phyloP scores from a whole-genome alignment of 768 basidiomycete species.

The Mycena kentingensis region DNA sequence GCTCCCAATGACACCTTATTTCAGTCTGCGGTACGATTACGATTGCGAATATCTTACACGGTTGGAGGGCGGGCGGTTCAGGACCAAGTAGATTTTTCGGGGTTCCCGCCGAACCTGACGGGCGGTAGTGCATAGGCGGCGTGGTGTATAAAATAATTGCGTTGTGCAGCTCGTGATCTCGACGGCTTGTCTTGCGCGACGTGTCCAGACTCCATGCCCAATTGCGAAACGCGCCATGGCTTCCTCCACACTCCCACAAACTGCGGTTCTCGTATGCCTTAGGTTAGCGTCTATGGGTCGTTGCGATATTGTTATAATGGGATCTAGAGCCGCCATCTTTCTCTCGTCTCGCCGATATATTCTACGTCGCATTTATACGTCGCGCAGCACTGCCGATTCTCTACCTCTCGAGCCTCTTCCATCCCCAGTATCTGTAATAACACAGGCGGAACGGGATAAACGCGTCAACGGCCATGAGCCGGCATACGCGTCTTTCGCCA shows the following conservation, averaged over 20 bases:
- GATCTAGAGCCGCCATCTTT: slow-evolving; percentile 51
- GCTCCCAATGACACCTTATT: slow-evolving; percentile 8
- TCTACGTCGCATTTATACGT: slow-evolving; percentile 59
- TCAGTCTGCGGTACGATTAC: slow-evolving; percentile 80
- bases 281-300: not conserved
- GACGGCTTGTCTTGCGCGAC: too few species aligned
- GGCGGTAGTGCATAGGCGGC: slow-evolving; percentile 40
- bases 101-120: slow-evolving; percentile 80
- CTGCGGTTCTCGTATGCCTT: not conserved
- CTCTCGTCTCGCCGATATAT: slow-evolving; percentile 61
- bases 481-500: slow-evolving; percentile 49
- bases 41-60: slow-evolving; percentile 82
- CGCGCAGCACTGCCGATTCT: slow-evolving; percentile 36
- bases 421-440: slow-evolving; percentile 27
- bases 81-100: slow-evolving; percentile 93
- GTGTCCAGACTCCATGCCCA: too few species aligned
- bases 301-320: not conserved
- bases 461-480: slow-evolving; percentile 10
- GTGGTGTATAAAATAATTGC: too few species aligned
- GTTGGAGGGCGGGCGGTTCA: slow-evolving; percentile 69
- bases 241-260: slow-evolving; percentile 3
- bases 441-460: slow-evolving; percentile 17
- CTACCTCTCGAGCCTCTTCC: slow-evolving; percentile 22
- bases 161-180: too few species aligned
- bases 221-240: too few species aligned